phyloP scores from a whole-genome alignment of 2,329 filamentous ascomycete genomes.

The Colletotrichum karsti region DNA sequence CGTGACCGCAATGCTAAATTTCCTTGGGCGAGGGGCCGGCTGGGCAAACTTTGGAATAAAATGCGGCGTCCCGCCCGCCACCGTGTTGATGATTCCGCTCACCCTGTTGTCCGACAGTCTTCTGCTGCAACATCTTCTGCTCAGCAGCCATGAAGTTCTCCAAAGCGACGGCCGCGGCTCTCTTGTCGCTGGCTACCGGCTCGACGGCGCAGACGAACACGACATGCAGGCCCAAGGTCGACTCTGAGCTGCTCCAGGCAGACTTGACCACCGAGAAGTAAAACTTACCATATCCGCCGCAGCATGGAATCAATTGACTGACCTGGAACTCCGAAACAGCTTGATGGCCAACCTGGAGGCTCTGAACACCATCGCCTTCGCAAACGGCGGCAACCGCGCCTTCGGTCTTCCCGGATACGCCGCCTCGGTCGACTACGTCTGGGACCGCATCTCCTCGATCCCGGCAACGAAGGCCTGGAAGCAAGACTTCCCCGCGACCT shows the following conservation, averaged over 20 bases:
- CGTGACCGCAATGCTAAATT: background rate
- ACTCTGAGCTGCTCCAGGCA: conserved; percentile 28
- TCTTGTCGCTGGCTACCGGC: conserved; percentile 23
- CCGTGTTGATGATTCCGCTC: too few species aligned
- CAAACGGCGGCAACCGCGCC: conserved; percentile 61
- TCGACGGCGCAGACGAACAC: background rate
- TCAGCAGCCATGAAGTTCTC: conserved; percentile 28
- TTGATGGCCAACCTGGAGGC: conserved; percentile 54
- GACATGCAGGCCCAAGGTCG: conserved; percentile 28
- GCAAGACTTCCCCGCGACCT: conserved; percentile 54
- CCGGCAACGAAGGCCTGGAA: conserved; percentile 49
- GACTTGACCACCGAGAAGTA: conserved; percentile 30
- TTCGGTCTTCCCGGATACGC: conserved; percentile 59
- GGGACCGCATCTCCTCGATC: conserved; percentile 51
- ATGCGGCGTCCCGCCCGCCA: background rate
- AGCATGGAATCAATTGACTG: background rate
- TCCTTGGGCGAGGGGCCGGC: background rate
- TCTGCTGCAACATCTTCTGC: background rate
- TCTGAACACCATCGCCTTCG: conserved; percentile 56
- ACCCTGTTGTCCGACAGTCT: too few species aligned
- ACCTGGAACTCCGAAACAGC: conserved; percentile 34
- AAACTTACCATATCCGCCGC: background rate
- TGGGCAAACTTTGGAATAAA: background rate
- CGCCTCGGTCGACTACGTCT: conserved; percentile 59
- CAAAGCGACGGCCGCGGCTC: conserved; percentile 1